Percentiles rank a stretch among this genome's conserved stretches.
These are phyloP conservation scores for Onygena corvina DNA, from an alignment of 2,329 filamentous ascomycete species.

Conservation along the genomic window DNA sequence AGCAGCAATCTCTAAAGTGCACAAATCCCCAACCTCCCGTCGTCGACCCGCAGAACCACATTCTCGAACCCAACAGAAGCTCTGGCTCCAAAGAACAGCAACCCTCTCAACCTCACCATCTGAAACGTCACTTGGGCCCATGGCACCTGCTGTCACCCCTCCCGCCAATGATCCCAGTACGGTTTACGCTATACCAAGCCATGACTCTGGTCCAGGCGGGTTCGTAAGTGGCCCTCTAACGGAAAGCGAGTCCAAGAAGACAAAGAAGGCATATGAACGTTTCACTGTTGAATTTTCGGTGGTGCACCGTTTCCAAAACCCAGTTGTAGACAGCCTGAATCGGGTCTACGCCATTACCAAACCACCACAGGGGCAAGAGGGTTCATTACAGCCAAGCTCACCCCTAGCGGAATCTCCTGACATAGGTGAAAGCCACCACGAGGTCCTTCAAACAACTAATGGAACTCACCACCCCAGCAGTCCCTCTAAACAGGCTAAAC, in stretches of 20 bases:
- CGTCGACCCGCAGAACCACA: constrained; percentile 28
- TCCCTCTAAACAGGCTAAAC: constrained; percentile 17
- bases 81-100: constrained; percentile 38
- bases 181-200: constrained; percentile 17
- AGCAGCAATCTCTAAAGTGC: constrained; percentile 22
- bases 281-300: constrained; percentile 34
- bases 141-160: constrained; percentile 23
- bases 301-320: constrained; percentile 35
- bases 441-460: not conserved
- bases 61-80: constrained; percentile 39
- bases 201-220: constrained; percentile 10
- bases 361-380: not conserved
- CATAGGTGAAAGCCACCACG: not conserved
- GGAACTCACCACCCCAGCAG: constrained; percentile 11
- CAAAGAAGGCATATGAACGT: constrained; percentile 36
- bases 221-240: constrained; percentile 16
- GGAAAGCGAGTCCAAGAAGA: constrained; percentile 30
- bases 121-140: constrained; percentile 25
- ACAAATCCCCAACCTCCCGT: constrained; percentile 23
- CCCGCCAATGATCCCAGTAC: constrained; percentile 28
- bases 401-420: not conserved
- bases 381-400: not conserved
- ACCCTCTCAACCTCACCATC: constrained; percentile 35
- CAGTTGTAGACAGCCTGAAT: constrained; percentile 33
- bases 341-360: constrained; percentile 17